Base-by-base conservation (phyloP, 1,139 yeast genomes). In the Nakaseomyces kungkrabaensis region DNA sequence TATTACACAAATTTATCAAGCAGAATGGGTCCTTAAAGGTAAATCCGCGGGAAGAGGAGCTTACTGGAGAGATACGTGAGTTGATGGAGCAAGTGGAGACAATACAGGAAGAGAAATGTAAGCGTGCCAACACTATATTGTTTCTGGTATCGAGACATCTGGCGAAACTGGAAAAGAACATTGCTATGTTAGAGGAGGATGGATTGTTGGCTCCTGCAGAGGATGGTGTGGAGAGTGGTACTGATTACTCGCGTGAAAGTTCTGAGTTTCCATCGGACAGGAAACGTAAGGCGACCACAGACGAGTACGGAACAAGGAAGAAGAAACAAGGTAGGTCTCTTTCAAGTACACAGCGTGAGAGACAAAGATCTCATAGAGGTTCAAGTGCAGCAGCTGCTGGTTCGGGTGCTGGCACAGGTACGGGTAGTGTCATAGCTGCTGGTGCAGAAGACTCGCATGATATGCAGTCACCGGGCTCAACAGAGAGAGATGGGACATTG, bases 21-120 rank as follows among this genome's bases (percentile, higher is more conserved):
- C 82, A 88, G 47, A 82, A 88, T 68, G 97, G 97, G 0, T 83
- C 96, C 0, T 68, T 85, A 45, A 76, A 83, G 1, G 85, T 81
- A 56, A 85, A 85, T 65, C 95, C 97, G 1, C 86, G 88, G 57
- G 98, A 92, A 62, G 79, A 72, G 43, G 83, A 77, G 55, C 63
- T 85, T 9, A 77, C 78, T 58, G 74, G 77, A 38, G 83, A 83
- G 59, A 84, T 92, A 5, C 77, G 79, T 45, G 84, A 83, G 45
- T 94, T 85, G 52, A 78, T 83, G 71, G 76, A 74, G 43, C 68
- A 72, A 48, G 81, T 85, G 9, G 73, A 76, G 54, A 73, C 72
- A 50, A 61, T 87, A 37, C 97, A 90, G 63, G 76, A 78, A 55
- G 95, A 86, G 54, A 92, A 92, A 70, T 78, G 85, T 46, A 70